A percentile compares a stretch with the other conserved stretches of the same genome.
These are phyloP conservation scores for Candida pseudocylindracea DNA, from an alignment of 1,139 yeast species.

Conservation along the genomic window DNA sequence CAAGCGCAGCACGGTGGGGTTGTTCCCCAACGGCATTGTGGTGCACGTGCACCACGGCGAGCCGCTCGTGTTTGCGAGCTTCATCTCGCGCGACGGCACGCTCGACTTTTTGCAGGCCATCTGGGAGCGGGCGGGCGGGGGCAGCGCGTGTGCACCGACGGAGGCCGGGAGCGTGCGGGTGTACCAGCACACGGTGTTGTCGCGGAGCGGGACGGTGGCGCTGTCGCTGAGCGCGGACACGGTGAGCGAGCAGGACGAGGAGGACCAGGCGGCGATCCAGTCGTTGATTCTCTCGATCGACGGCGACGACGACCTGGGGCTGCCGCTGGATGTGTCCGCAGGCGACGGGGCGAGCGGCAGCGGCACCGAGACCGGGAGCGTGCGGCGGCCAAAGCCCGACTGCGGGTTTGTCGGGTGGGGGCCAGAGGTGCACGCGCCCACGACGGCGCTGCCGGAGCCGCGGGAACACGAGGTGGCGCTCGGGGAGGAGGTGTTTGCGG, in stretches of 20 bases:
- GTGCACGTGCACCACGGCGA: constrained; percentile 40
- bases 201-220: too few species aligned
- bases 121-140: constrained; percentile 19
- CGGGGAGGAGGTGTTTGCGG: constrained; percentile 12
- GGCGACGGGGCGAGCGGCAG: too few species aligned
- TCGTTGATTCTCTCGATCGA: neutral
- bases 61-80: constrained; percentile 42
- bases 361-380: too few species aligned
- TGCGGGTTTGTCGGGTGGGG: constrained; percentile 7
- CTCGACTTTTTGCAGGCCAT: constrained; percentile 41
- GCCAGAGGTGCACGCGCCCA: constrained; percentile 16
- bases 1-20: constrained; percentile 65
- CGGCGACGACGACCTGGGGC: neutral
- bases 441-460: constrained; percentile 7
- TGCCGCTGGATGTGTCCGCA: neutral
- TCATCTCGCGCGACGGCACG: constrained; percentile 63
- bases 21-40: constrained; percentile 77
- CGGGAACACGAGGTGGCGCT: constrained; percentile 12
- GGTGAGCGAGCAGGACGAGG: neutral
- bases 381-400: too few species aligned
- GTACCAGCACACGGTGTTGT: neutral
- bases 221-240: too few species aligned
- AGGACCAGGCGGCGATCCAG: neutral
- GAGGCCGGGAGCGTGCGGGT: neutral
- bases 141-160: constrained; percentile 1